phyloP scores from a whole-genome alignment of 2,329 filamentous ascomycete species.

The Pseudohalonectria lignicola region DNA sequence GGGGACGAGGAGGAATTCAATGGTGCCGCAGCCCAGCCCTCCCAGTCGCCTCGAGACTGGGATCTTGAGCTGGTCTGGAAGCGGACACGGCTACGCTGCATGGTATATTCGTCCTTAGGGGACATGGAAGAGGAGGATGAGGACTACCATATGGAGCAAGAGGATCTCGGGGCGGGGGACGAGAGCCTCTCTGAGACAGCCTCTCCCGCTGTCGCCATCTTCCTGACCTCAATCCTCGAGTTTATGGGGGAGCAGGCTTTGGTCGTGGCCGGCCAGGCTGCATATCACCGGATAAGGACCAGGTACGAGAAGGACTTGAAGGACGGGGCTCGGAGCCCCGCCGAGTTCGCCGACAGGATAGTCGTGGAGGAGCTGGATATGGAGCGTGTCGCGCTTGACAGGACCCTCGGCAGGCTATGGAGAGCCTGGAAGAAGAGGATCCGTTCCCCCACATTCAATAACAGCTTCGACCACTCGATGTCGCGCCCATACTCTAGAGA shows the following conservation, averaged over 20 bases:
- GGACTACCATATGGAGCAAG: constrained; percentile 74
- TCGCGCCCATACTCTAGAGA: constrained; percentile 36
- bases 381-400: constrained; percentile 83
- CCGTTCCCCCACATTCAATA: constrained; percentile 41
- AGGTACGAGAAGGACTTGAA: constrained; percentile 49
- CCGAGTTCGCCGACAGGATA: constrained; percentile 50
- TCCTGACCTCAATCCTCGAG: constrained; percentile 88
- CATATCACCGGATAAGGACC: constrained; percentile 55
- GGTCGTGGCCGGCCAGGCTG: constrained; percentile 75
- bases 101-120: constrained; percentile 95
- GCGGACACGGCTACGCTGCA: constrained; percentile 81
- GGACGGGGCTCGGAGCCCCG: constrained; percentile 33
- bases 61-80: constrained; percentile 94
- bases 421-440: constrained; percentile 87
- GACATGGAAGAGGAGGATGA: constrained; percentile 98
- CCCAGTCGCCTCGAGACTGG: constrained; percentile 51
- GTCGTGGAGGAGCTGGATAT: constrained; percentile 87
- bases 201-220: constrained; percentile 87
- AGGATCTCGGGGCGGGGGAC: constrained; percentile 51
- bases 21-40: constrained; percentile 41
- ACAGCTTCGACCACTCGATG: constrained; percentile 27
- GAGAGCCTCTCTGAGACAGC: constrained; percentile 58
- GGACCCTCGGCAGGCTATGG: constrained; percentile 83
- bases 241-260: constrained; percentile 88
- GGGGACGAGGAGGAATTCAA: constrained; percentile 63